Percentiles rank a stretch among this genome's conserved stretches.
Evolutionary conservation across 306 rosid genomes (phyloP).

Genomic region (Prunus davidiana): DNA sequence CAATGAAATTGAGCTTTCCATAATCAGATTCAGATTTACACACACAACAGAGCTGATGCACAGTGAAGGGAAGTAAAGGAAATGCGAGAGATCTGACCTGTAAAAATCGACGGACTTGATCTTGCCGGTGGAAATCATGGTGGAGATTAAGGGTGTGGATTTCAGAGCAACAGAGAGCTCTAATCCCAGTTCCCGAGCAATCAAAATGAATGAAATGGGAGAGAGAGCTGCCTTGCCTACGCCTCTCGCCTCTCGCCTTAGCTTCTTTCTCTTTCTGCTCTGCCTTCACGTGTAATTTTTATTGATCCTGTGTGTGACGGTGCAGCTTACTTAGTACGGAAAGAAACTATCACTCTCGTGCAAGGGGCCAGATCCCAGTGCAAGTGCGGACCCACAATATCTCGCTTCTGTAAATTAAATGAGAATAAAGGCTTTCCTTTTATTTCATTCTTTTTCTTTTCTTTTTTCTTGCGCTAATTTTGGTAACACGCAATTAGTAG

Average conservation of each 20-base stretch:
- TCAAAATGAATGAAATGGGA: not conserved
- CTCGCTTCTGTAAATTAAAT: not conserved
- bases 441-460: too few species aligned
- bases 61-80: conserved; percentile 9
- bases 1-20: not conserved
- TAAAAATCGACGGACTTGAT: conserved; percentile 94
- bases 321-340: not conserved
- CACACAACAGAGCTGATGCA: not conserved
- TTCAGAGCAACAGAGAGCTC: conserved; percentile 22
- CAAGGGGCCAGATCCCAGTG: not conserved
- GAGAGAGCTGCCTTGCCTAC: not conserved
- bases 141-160: not conserved
- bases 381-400: too few species aligned
- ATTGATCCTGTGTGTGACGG: conserved; percentile 1
- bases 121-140: conserved; percentile 81
- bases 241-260: not conserved
- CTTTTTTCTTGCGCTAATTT: too few species aligned
- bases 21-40: not conserved
- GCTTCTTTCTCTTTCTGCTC: not conserved
- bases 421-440: too few species aligned
- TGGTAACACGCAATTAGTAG: too few species aligned
- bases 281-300: not conserved
- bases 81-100: conserved; percentile 56
- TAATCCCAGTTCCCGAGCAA: conserved; percentile 17
- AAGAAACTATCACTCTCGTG: not conserved